Evolutionary conservation across 345 rosid species (phyloP), one percentile per base, ranked within the genome.

Genomic region (Crucihimalaya himalaica): DNA sequence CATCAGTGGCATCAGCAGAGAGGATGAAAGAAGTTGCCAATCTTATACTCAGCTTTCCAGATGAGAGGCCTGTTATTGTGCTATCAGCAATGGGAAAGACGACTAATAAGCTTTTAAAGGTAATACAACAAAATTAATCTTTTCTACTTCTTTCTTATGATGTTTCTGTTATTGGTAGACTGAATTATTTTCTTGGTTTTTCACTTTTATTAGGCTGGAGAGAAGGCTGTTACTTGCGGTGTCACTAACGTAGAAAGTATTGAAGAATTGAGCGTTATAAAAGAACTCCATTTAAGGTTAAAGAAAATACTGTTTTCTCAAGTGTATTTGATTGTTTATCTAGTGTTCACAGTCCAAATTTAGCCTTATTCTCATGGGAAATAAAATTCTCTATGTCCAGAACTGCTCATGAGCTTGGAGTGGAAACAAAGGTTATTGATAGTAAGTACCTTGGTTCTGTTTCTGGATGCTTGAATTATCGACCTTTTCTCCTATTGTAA

Each of bases 61-160:
- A 83, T 6, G 98, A 90, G 76, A 89, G 83, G 71, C 98, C 98
- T 0, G 88, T 89, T 28, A 77, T 93, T 77, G 98, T 93, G 63
- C 80, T 93, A 2, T 93, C 98, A 11, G 98, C 98, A 2, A 89
- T 93, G 98, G 98, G 97, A 39, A 93, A 93, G 76, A 84, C 96
- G 0, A 93, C 98, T 37, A 93, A 88, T 80, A 88, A 86, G 19
- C 97, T 93, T 72, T 68, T 93, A 67, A 70, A 59, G 84, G 98
- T 93, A 83, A 18, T 32, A 47, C 28, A 42, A 6, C 35, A 16
- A 52, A 70, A 5, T 37, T 61, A 0, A 23, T 68, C 27, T 23
- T 48, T 63, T 20, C 32, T 66, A 32, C 20, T 48, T 71, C 56
- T 34, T 76, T 63, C 8, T 61, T 28, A 51, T 75, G 40, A 40